Conservation (phyloP, 78 protist species). For the Ministeria vibrans region DNA sequence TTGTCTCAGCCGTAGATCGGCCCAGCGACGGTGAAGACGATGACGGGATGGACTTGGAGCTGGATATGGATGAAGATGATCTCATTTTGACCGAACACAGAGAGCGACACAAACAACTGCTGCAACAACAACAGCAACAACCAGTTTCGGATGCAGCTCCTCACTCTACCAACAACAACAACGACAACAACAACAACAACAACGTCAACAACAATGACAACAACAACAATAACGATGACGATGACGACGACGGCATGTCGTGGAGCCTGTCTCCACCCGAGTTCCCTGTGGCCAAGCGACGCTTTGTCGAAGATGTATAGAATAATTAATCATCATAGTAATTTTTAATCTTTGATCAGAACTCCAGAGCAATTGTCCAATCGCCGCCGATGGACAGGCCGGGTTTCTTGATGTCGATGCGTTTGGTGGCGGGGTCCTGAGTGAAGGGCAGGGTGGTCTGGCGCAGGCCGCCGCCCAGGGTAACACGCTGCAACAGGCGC, state of each 20-base stretch:
- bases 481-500: background rate
- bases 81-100: background rate
- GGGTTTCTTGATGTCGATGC: slow-evolving; percentile 25
- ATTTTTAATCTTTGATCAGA: slow-evolving; percentile 29
- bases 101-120: background rate
- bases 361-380: slow-evolving; percentile 6
- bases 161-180: no score
- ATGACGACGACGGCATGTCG: background rate
- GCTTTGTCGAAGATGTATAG: slow-evolving; percentile 32
- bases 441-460: background rate
- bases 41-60: no score
- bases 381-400: slow-evolving; percentile 2
- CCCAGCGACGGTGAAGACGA: no score
- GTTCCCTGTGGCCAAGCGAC: background rate
- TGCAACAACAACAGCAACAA: background rate
- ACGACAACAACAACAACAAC: background rate
- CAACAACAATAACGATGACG: slow-evolving; percentile 1
- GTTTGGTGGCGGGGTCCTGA: background rate
- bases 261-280: background rate
- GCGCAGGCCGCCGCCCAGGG: background rate
- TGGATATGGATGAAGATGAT: no score
- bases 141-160: no score
- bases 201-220: background rate
- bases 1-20: no score
- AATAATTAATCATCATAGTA: slow-evolving; percentile 23